phyloP scores from a whole-genome alignment of 2,329 filamentous ascomycete species.

The Cladosporium sp. region DNA sequence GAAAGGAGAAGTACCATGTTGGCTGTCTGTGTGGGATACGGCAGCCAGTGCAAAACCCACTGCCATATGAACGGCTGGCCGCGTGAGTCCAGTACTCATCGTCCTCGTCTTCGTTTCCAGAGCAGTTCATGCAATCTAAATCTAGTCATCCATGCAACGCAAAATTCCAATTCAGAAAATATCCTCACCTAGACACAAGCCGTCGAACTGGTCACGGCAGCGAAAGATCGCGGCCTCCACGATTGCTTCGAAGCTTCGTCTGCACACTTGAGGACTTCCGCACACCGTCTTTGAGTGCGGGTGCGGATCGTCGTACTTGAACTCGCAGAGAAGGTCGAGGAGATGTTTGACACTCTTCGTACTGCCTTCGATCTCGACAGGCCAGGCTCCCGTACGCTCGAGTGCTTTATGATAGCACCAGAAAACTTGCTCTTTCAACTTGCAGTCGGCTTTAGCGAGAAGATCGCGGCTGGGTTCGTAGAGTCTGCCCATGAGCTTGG shows the following conservation, averaged over 20 bases:
- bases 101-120: background rate
- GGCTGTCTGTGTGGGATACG: slow-evolving; percentile 26
- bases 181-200: slow-evolving; percentile 25
- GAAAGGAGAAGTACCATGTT: slow-evolving; percentile 32
- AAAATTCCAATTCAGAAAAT: no score
- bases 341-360: slow-evolving; percentile 12
- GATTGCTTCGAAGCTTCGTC: no score
- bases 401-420: no score
- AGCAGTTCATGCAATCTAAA: background rate
- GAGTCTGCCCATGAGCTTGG: slow-evolving; percentile 17
- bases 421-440: background rate
- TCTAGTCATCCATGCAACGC: no score
- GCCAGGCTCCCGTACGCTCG: slow-evolving; percentile 17
- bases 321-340: slow-evolving; percentile 5
- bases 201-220: slow-evolving; percentile 32
- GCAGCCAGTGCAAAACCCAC: no score
- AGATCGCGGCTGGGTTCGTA: slow-evolving; percentile 14
- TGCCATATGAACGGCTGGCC: slow-evolving; percentile 21
- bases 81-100: slow-evolving; percentile 20
- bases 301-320: slow-evolving; percentile 7
- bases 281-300: no score
- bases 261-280: no score
- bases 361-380: slow-evolving; percentile 15
- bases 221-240: no score
- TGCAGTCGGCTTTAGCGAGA: slow-evolving; percentile 7